A percentile compares a stretch with the other conserved stretches of the same genome.
Evolutionary conservation across 768 basidiomycete genomes (phyloP).

Genomic region (Mycena haematopus): DNA sequence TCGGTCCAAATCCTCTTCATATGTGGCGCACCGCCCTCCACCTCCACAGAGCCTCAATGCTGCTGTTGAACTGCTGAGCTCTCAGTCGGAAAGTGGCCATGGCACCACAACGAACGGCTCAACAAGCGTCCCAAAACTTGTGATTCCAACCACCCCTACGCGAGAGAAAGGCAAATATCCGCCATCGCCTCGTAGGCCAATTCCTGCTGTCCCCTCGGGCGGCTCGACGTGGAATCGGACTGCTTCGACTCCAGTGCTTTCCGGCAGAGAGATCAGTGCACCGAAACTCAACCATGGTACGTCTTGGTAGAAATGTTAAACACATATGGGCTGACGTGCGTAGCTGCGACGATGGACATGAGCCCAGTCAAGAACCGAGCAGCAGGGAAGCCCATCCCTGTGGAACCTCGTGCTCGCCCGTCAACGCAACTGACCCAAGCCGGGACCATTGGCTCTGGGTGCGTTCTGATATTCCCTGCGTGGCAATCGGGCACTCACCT

Average conservation of each 20-base stretch:
- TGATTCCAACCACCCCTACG: slow-evolving; percentile 37
- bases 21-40: slow-evolving; percentile 59
- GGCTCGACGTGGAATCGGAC: slow-evolving; percentile 40
- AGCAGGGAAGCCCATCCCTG: slow-evolving; percentile 66
- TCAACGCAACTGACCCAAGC: slow-evolving; percentile 37
- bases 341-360: slow-evolving; percentile 75
- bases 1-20: slow-evolving; percentile 60
- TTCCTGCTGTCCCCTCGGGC: slow-evolving; percentile 46
- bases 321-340: slow-evolving; percentile 23
- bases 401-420: slow-evolving; percentile 47
- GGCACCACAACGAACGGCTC: slow-evolving; percentile 27
- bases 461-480: slow-evolving; percentile 34
- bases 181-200: slow-evolving; percentile 52
- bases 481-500: slow-evolving; percentile 25
- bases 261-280: slow-evolving; percentile 69
- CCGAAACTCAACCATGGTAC: slow-evolving; percentile 76
- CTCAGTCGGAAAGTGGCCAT: slow-evolving; percentile 50
- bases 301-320: slow-evolving; percentile 31
- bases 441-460: slow-evolving; percentile 71
- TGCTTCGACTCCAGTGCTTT: slow-evolving; percentile 50
- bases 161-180: slow-evolving; percentile 38
- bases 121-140: slow-evolving; percentile 33
- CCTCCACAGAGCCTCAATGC: slow-evolving; percentile 76
- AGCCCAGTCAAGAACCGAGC: slow-evolving; percentile 75
- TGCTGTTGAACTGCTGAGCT: slow-evolving; percentile 67